These are phyloP conservation scores for Tricholoma hemisulphureum DNA, from an alignment of 768 basidiomycete species.

Conservation along the genomic window DNA sequence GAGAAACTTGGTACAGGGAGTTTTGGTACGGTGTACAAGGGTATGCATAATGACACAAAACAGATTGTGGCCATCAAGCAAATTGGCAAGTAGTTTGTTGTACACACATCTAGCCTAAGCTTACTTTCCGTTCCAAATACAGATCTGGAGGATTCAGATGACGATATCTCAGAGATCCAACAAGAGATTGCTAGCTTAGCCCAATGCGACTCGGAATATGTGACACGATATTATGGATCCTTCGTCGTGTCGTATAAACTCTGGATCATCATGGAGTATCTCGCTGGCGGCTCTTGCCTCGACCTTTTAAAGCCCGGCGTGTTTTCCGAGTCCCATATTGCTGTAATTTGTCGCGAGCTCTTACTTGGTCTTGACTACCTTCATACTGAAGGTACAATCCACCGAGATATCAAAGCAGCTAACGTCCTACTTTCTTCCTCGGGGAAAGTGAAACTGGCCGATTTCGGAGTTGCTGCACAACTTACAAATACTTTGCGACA, in stretches of 20 bases:
- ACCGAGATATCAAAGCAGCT: slow-evolving; percentile 98
- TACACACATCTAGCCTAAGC: slow-evolving; percentile 6
- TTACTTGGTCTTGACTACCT: slow-evolving; percentile 92
- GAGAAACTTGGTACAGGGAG: slow-evolving; percentile 98
- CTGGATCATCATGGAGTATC: slow-evolving; percentile 99
- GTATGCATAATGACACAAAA: slow-evolving; percentile 89
- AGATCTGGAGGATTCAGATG: slow-evolving; percentile 98
- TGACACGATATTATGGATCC: slow-evolving; percentile 94
- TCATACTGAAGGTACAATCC: slow-evolving; percentile 94
- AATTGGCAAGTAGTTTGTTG: slow-evolving; percentile 62
- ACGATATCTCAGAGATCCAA: slow-evolving; percentile 98
- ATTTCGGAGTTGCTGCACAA: slow-evolving; percentile 98
- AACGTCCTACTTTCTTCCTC: slow-evolving; percentile 89
- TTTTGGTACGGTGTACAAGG: slow-evolving; percentile 97
- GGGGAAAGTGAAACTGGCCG: slow-evolving; percentile 95
- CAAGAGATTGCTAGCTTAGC: slow-evolving; percentile 97
- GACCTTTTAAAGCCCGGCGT: slow-evolving; percentile 91
- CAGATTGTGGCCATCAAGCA: slow-evolving; percentile 98
- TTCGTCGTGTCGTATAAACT: slow-evolving; percentile 97
- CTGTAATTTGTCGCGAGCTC: slow-evolving; percentile 91
- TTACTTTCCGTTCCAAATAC: slow-evolving; percentile 3
- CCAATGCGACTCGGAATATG: slow-evolving; percentile 94
- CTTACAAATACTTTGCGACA: slow-evolving; percentile 91
- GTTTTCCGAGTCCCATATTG: slow-evolving; percentile 92
- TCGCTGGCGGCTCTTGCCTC: slow-evolving; percentile 97